These are phyloP conservation scores for Takakia lepidozioides DNA, from an alignment of 225 moss, liverwort and hornwort genomes.

Conservation along the genomic window DNA sequence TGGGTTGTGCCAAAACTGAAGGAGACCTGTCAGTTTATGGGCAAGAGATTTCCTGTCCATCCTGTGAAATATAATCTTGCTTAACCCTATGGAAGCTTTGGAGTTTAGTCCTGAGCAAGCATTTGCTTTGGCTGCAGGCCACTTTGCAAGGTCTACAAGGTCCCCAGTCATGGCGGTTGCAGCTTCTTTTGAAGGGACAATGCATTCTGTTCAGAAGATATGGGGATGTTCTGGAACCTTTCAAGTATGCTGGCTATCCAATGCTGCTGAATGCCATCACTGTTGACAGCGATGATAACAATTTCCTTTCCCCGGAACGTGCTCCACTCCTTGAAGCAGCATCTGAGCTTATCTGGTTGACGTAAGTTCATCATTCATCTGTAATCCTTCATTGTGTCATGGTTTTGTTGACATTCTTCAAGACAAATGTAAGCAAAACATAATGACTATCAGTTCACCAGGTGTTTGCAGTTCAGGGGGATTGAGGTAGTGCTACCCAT, in stretches of 20 bases:
- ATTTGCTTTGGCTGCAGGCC: conserved; percentile 45
- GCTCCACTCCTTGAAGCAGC: conserved; percentile 82
- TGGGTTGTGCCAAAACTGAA: no score
- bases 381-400: no score
- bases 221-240: conserved; percentile 79
- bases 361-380: conserved; percentile 37
- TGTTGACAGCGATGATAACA: conserved; percentile 81
- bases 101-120: not conserved
- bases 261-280: conserved; percentile 91
- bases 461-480: no score
- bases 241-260: conserved; percentile 93
- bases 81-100: not conserved
- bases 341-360: conserved; percentile 86
- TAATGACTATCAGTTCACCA: no score
- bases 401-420: no score
- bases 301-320: conserved; percentile 76
- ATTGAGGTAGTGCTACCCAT: no score
- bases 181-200: conserved; percentile 82
- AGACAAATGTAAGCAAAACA: no score
- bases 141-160: conserved; percentile 94
- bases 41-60: no score
- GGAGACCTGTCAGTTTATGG: no score
- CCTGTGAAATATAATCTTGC: not conserved
- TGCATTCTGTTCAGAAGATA: conserved; percentile 90
- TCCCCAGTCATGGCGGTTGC: conserved; percentile 88